Base-by-base conservation (phyloP, 2,329 filamentous ascomycete genomes). In the Chaetomium globosum region DNA sequence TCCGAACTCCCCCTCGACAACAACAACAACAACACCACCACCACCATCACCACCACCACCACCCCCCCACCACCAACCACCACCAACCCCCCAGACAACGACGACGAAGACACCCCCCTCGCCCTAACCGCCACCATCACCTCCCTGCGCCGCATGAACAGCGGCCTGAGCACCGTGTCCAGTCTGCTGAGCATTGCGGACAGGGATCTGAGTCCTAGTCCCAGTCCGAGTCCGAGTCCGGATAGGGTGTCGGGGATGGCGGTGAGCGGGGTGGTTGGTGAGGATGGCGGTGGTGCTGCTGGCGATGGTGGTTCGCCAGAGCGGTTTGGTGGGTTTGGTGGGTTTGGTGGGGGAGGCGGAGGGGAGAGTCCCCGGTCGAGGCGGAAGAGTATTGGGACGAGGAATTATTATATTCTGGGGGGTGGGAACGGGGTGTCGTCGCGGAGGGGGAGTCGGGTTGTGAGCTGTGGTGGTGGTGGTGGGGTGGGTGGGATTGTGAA, bases 141-240 rank as follows among this genome's bases (percentile, higher is more conserved):
- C 21, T 80, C 85, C 73, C 80, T 87, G 63, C 80, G 84, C 10
- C 78, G 83, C 59, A 86, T 86, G 83, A 86, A 87, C 75, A 85
- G 82, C 73, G 75, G 81, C 61, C 71, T 83, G 67, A 74, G 72
- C 69, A 68, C 64, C 36, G 61, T 63, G 21, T 71, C 71, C 55
- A 68, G 65, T 43, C 51, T 58, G 43, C 48, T n/a, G 53, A 55
- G 58, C 30, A 59, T 65, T 53, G 56, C 48, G 5, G 51, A 54
- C 52, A 26, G 63, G 12, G 21, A 43, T 16, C 26, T 23, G 23
- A 43, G 48, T 21, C 36, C 58, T 4, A 55, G 43, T 82, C 21
- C 77, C 79, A 0, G 72, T 69, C 70, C 58, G 12, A 52, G 43
- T 82, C 21, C 77, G 79, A 0, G 72, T 69, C 69, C 52, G 3